These are phyloP conservation scores for Moricandia moricandioides DNA, from an alignment of 345 rosid genomes.

Conservation along the genomic window DNA sequence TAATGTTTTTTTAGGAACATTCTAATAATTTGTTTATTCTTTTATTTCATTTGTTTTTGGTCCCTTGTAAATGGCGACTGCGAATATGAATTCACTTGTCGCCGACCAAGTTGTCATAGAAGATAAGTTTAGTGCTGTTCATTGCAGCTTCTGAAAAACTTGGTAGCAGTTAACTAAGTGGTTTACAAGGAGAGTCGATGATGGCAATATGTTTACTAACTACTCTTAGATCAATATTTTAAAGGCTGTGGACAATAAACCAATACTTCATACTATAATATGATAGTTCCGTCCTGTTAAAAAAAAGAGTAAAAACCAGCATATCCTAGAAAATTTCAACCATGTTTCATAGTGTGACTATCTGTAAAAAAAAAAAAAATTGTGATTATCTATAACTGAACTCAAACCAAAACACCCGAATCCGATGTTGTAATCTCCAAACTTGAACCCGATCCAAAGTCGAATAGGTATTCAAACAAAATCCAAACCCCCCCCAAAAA, in stretches of 20 bases:
- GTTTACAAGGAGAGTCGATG: background rate
- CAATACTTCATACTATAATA: background rate
- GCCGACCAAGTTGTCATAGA: constrained; percentile 16
- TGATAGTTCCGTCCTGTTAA: background rate
- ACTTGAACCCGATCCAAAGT: no score
- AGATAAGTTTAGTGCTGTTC: constrained; percentile 23
- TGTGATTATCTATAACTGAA: no score
- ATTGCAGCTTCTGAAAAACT: background rate
- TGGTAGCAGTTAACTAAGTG: background rate
- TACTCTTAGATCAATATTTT: background rate
- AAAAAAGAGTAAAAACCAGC: background rate
- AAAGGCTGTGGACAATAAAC: background rate
- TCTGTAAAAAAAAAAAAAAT: no score
- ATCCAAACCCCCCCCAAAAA: no score
- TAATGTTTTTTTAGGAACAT: constrained; percentile 24
- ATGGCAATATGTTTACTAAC: background rate
- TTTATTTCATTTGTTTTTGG: background rate
- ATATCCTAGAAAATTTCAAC: background rate
- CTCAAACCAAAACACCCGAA: no score
- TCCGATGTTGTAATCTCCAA: no score
- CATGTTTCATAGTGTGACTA: background rate
- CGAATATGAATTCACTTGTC: constrained; percentile 34
- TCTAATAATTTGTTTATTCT: constrained; percentile 22
- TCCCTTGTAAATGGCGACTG: constrained; percentile 31
- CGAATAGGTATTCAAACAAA: no score